A percentile compares a stretch with the other conserved stretches of the same genome.
phyloP scores from a whole-genome alignment of 331 rosid species.

The Cydonia oblonga region DNA sequence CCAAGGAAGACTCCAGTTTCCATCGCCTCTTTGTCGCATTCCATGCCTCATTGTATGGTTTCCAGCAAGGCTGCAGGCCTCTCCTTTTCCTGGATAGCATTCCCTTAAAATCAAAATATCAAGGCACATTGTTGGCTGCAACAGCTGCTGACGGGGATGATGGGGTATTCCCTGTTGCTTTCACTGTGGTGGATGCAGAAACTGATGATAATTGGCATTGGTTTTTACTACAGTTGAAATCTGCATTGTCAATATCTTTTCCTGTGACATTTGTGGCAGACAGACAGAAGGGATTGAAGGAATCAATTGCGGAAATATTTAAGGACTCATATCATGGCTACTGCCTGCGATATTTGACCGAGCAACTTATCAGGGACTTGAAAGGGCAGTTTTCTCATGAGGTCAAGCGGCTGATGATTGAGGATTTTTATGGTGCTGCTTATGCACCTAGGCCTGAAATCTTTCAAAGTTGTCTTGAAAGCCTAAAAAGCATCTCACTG shows the following conservation, averaged over 20 bases:
- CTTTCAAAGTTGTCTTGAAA: slow-evolving; percentile 59
- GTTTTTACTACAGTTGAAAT: slow-evolving; percentile 77
- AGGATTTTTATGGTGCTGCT: slow-evolving; percentile 81
- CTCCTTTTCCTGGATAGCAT: slow-evolving; percentile 78
- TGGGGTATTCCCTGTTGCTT: slow-evolving; percentile 74
- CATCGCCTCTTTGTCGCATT: slow-evolving; percentile 81
- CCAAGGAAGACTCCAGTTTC: slow-evolving; percentile 88
- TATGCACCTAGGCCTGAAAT: slow-evolving; percentile 55
- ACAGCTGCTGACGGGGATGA: slow-evolving; percentile 85
- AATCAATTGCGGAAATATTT: slow-evolving; percentile 58
- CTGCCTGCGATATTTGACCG: slow-evolving; percentile 68
- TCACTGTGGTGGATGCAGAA: slow-evolving; percentile 84
- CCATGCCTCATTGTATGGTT: slow-evolving; percentile 76
- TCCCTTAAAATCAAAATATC: slow-evolving; percentile 79
- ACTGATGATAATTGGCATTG: slow-evolving; percentile 86
- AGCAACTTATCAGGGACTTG: slow-evolving; percentile 81
- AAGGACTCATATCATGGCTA: slow-evolving; percentile 72
- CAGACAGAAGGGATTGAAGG: slow-evolving; percentile 67
- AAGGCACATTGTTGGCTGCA: slow-evolving; percentile 86
- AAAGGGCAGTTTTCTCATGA: slow-evolving; percentile 89
- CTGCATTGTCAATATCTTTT: slow-evolving; percentile 56
- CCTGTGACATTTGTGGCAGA: slow-evolving; percentile 85
- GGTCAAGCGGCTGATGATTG: slow-evolving; percentile 82
- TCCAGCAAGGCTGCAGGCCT: slow-evolving; percentile 94
- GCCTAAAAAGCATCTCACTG: slow-evolving; percentile 55